Evolutionary conservation across 1,139 yeast genomes (phyloP).

Genomic region (Saccharomycopsis hybrid): DNA sequence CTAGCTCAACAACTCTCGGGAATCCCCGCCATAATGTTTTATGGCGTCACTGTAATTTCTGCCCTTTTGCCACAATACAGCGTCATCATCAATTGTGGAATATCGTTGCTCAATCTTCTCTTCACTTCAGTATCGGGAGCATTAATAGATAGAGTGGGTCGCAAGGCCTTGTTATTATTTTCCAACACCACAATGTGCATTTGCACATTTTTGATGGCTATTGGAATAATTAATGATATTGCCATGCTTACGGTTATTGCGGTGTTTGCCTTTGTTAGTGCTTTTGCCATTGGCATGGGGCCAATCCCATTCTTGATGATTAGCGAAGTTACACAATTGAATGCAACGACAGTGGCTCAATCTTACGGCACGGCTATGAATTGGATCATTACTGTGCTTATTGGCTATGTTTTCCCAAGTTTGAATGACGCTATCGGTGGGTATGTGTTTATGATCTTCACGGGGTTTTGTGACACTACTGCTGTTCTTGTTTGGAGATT

Average conservation of each 20-base stretch:
- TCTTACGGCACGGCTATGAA: constrained; percentile 88
- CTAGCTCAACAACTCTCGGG: constrained; percentile 92
- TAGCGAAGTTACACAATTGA: constrained; percentile 79
- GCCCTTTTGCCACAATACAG: constrained; percentile 65
- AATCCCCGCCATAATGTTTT: constrained; percentile 83
- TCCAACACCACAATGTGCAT: constrained; percentile 67
- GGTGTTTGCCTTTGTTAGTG: constrained; percentile 66
- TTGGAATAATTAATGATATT: constrained; percentile 50
- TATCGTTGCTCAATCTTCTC: constrained; percentile 64
- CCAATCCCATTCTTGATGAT: constrained; percentile 89
- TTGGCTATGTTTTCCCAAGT: constrained; percentile 77
- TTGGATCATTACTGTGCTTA: constrained; percentile 81
- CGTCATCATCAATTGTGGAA: constrained; percentile 61
- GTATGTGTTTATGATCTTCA: constrained; percentile 67
- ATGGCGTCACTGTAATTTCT: constrained; percentile 78
- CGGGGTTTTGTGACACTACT: constrained; percentile 47
- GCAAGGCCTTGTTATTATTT: constrained; percentile 60
- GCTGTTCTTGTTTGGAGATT: constrained; percentile 39
- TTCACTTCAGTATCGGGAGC: constrained; percentile 70
- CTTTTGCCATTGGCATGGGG: constrained; percentile 88
- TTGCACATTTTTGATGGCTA: constrained; percentile 54
- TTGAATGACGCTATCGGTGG: constrained; percentile 63
- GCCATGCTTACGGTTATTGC: constrained; percentile 55
- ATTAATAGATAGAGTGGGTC: constrained; percentile 66
- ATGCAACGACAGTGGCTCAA: constrained; percentile 82